A percentile compares a stretch with the other conserved stretches of the same genome.
These are phyloP conservation scores for Aspergillus calidoustus DNA, from an alignment of 2,329 filamentous ascomycete genomes.

Conservation along the genomic window DNA sequence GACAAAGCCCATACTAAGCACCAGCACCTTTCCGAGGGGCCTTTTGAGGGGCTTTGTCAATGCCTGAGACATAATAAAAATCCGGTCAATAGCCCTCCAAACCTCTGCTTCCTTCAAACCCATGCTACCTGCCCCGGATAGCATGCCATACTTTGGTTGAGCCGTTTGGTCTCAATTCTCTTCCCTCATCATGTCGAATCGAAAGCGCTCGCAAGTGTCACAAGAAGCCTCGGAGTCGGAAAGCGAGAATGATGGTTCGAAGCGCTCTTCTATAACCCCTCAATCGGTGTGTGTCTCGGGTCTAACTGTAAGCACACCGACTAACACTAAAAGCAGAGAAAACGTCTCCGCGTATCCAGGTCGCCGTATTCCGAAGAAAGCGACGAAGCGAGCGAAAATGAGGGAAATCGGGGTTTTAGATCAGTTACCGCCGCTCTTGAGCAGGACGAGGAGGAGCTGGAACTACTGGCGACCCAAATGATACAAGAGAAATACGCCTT, in stretches of 20 bases:
- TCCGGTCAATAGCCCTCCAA: not conserved
- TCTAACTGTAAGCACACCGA: slow-evolving; percentile 4
- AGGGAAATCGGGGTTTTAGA: slow-evolving; percentile 14
- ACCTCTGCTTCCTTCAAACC: not conserved
- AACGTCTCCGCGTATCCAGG: slow-evolving; percentile 46
- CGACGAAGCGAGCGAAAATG: slow-evolving; percentile 27
- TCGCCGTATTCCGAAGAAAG: slow-evolving; percentile 25
- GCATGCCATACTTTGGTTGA: not conserved
- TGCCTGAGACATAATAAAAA: not conserved
- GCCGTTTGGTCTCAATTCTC: slow-evolving; percentile 4
- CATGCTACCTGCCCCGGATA: not conserved
- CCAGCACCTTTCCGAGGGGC: not conserved
- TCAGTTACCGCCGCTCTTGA: slow-evolving; percentile 28
- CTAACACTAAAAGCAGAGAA: slow-evolving; percentile 39
- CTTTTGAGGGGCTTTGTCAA: not conserved
- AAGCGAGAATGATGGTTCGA: slow-evolving; percentile 30
- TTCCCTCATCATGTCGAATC: slow-evolving; percentile 43
- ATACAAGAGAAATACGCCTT: slow-evolving; percentile 57
- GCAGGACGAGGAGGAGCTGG: slow-evolving; percentile 48
- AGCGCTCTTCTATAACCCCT: slow-evolving; percentile 32
- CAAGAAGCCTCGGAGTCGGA: slow-evolving; percentile 38
- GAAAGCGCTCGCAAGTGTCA: slow-evolving; percentile 45
- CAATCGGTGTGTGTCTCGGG: slow-evolving; percentile 34
- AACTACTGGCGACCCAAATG: slow-evolving; percentile 68
- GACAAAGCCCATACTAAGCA: not conserved